Conservation (phyloP, 2,329 filamentous ascomycete species). For the Dactylellina drechsleri region DNA sequence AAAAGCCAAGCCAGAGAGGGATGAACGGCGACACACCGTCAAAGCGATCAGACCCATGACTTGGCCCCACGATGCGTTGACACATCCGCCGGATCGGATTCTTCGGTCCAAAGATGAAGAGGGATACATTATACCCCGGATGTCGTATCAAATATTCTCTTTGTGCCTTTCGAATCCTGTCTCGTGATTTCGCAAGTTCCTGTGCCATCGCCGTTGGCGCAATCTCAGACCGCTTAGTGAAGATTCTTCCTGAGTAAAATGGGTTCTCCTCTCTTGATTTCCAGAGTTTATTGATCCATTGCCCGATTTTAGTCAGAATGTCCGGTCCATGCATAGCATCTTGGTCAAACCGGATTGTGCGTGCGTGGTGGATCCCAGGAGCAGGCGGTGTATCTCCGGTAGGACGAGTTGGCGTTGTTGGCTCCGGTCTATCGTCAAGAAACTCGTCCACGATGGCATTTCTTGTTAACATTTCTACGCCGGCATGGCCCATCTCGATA, state of each 20-base stretch:
- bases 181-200: constrained; percentile 84
- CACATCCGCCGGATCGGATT: constrained; percentile 84
- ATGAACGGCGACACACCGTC: constrained; percentile 91
- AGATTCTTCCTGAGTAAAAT: constrained; percentile 85
- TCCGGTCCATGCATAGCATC: constrained; percentile 56
- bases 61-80: constrained; percentile 89
- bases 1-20: constrained; percentile 90
- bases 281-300: constrained; percentile 54
- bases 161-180: constrained; percentile 85
- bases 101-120: constrained; percentile 83
- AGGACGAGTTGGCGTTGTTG: constrained; percentile 5
- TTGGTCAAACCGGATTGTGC: constrained; percentile 59
- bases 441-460: constrained; percentile 96
- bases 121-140: constrained; percentile 89
- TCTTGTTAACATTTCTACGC: constrained; percentile 95
- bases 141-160: constrained; percentile 87
- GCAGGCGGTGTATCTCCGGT: neutral
- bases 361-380: constrained; percentile 52
- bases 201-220: constrained; percentile 73
- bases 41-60: constrained; percentile 83
- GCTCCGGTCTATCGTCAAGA: constrained; percentile 73
- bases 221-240: constrained; percentile 56
- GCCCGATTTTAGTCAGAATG: constrained; percentile 43
- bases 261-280: constrained; percentile 80
- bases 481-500: constrained; percentile 90